Conservation (phyloP, 2,329 filamentous ascomycete species). For the Verticillium tricorpus region DNA sequence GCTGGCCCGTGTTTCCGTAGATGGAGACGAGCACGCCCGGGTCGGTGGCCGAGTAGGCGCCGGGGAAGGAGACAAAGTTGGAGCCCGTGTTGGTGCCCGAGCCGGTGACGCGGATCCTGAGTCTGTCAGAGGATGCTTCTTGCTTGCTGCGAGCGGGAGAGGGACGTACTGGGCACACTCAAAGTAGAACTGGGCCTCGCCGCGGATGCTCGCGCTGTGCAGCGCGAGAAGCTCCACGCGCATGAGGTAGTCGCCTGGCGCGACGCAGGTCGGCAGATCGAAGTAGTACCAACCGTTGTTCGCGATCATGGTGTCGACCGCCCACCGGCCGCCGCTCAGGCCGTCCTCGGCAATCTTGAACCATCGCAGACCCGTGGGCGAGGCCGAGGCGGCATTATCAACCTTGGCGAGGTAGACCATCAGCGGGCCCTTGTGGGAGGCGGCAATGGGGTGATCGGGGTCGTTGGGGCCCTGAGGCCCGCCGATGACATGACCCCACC, state of each 20-base stretch:
- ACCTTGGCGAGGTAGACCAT: constrained; percentile 45
- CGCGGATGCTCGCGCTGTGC: constrained; percentile 27
- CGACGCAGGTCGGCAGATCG: constrained; percentile 31
- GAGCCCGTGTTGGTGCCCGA: constrained; percentile 29
- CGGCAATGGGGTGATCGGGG: constrained; percentile 42
- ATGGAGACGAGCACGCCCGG: constrained; percentile 7
- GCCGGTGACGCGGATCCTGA: constrained; percentile 16
- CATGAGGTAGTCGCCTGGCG: constrained; percentile 36
- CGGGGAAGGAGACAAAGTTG: constrained; percentile 32
- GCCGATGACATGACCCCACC: constrained; percentile 47
- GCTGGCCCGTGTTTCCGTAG: constrained; percentile 8
- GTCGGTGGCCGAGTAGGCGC: constrained; percentile 20
- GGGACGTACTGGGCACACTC: constrained; percentile 36
- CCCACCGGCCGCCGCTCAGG: constrained; percentile 21
- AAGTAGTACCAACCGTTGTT: constrained; percentile 27
- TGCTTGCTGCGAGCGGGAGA: not conserved
- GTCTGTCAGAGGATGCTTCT: not conserved
- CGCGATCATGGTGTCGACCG: constrained; percentile 19
- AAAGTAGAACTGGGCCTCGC: constrained; percentile 34
- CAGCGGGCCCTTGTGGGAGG: constrained; percentile 44
- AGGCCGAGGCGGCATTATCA: constrained; percentile 36
- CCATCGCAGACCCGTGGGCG: constrained; percentile 34
- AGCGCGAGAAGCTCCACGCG: constrained; percentile 42
- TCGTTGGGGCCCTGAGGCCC: constrained; percentile 38
- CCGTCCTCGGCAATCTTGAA: constrained; percentile 48